Evolutionary conservation across 768 basidiomycete species (phyloP).

Genomic region (Gloeophyllum trabeum): DNA sequence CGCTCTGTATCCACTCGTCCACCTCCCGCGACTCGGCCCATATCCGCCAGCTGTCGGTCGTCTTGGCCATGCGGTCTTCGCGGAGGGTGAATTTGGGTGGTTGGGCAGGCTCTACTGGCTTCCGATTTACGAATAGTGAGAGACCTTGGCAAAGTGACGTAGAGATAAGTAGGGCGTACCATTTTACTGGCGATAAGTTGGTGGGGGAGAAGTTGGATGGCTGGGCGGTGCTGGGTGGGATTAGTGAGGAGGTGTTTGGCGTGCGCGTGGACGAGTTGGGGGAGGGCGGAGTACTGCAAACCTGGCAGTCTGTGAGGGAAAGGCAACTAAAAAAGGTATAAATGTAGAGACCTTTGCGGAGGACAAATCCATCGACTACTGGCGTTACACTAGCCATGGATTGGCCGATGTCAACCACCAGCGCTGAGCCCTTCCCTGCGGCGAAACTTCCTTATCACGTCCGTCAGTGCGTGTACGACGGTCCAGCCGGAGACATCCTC

Average conservation of each 20-base stretch:
- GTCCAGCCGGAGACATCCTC: slow-evolving; percentile 18
- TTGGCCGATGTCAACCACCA: slow-evolving; percentile 91
- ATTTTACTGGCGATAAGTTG: slow-evolving; percentile 82
- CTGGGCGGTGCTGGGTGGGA: slow-evolving; percentile 35
- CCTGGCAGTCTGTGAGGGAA: slow-evolving; percentile 33
- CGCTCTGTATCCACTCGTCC: slow-evolving; percentile 89
- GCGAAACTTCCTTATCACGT: slow-evolving; percentile 88
- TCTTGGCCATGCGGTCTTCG: slow-evolving; percentile 59
- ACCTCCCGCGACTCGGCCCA: slow-evolving; percentile 80
- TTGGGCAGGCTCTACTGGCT: slow-evolving; percentile 66
- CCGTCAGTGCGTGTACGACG: no score
- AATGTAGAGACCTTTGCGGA: slow-evolving; percentile 66
- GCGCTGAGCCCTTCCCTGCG: slow-evolving; percentile 92
- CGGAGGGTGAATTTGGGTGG: slow-evolving; percentile 61
- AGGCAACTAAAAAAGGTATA: not conserved
- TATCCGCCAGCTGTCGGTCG: slow-evolving; percentile 69
- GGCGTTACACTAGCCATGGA: slow-evolving; percentile 87
- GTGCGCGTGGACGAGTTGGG: slow-evolving; percentile 72
- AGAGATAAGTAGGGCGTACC: slow-evolving; percentile 22
- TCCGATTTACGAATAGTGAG: no score
- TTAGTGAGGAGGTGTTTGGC: slow-evolving; percentile 55
- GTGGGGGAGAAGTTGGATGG: slow-evolving; percentile 69
- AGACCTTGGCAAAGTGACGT: not conserved
- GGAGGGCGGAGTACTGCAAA: slow-evolving; percentile 62
- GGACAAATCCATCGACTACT: slow-evolving; percentile 94